A percentile compares a stretch with the other conserved stretches of the same genome.
phyloP scores from a whole-genome alignment of 345 rosid species.

The Luvunga scandens region DNA sequence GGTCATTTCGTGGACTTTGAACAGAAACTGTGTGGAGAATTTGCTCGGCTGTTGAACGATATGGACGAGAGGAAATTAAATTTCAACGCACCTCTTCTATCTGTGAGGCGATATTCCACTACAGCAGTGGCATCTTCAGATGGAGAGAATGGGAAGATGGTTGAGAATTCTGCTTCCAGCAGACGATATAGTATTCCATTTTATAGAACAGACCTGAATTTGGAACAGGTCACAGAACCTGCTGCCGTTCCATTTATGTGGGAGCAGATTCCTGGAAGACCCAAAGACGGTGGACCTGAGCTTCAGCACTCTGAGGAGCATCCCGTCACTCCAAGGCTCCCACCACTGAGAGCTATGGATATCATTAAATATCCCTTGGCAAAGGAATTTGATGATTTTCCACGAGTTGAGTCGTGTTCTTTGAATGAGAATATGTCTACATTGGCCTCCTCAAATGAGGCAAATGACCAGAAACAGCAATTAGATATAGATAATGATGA shows the following conservation, averaged over 20 bases:
- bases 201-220: slow-evolving; percentile 25
- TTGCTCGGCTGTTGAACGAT: neutral
- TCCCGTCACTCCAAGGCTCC: slow-evolving; percentile 36
- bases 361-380: slow-evolving; percentile 26
- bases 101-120: slow-evolving; percentile 62
- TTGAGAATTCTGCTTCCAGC: slow-evolving; percentile 22
- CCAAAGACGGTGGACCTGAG: slow-evolving; percentile 32
- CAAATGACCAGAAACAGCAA: slow-evolving; percentile 19
- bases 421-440: slow-evolving; percentile 9
- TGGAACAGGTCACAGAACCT: slow-evolving; percentile 69
- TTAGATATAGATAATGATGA: slow-evolving; percentile 32
- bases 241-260: slow-evolving; percentile 85
- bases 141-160: slow-evolving; percentile 24
- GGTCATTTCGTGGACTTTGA: slow-evolving; percentile 2
- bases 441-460: slow-evolving; percentile 26
- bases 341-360: slow-evolving; percentile 35
- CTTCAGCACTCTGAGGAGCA: slow-evolving; percentile 16
- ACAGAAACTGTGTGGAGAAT: slow-evolving; percentile 4
- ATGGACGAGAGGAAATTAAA: slow-evolving; percentile 83
- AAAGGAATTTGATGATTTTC: slow-evolving; percentile 23
- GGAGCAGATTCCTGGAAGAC: slow-evolving; percentile 82
- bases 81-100: slow-evolving; percentile 72
- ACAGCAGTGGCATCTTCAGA: slow-evolving; percentile 30
- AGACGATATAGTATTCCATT: slow-evolving; percentile 29
- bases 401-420: slow-evolving; percentile 5